Evolutionary conservation across 2,329 filamentous ascomycete genomes (phyloP).

Genomic region (Metarhizium album): DNA sequence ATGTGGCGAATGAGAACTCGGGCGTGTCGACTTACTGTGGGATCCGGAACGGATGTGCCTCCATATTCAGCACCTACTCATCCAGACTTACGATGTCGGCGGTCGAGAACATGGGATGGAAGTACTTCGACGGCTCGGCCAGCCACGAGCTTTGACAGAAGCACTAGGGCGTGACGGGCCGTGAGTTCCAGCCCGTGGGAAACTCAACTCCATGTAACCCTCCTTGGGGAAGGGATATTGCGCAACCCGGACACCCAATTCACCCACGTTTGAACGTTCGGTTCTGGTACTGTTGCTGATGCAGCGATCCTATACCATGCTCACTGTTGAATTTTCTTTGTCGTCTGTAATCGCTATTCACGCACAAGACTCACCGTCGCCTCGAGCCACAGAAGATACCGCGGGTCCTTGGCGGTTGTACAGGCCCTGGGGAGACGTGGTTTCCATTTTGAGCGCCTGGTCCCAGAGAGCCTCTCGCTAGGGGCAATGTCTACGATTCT

Average conservation of each 20-base stretch:
- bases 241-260: slow-evolving; percentile 44
- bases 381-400: slow-evolving; percentile 61
- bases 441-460: slow-evolving; percentile 29
- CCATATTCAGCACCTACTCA: slow-evolving; percentile 28
- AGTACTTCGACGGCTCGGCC: slow-evolving; percentile 74
- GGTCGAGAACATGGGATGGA: slow-evolving; percentile 54
- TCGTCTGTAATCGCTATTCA: slow-evolving; percentile 64
- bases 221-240: slow-evolving; percentile 37
- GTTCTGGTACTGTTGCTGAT: slow-evolving; percentile 49
- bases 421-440: slow-evolving; percentile 41
- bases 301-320: slow-evolving; percentile 63
- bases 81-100: slow-evolving; percentile 38
- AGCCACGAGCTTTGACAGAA: slow-evolving; percentile 71
- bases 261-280: slow-evolving; percentile 48
- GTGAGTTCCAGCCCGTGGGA: neutral
- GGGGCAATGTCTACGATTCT: slow-evolving; percentile 19
- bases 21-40: neutral
- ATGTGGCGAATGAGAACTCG: neutral
- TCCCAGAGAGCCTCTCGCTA: slow-evolving; percentile 34
- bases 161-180: neutral
- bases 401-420: slow-evolving; percentile 39
- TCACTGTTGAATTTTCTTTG: slow-evolving; percentile 47
- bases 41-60: slow-evolving; percentile 56
- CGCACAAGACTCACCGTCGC: slow-evolving; percentile 74
- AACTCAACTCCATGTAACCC: slow-evolving; percentile 48